Percentiles rank a stretch among this genome's conserved stretches.
Evolutionary conservation across 2,329 filamentous ascomycete species (phyloP).

Genomic region (Aspergillus sclerotialis): DNA sequence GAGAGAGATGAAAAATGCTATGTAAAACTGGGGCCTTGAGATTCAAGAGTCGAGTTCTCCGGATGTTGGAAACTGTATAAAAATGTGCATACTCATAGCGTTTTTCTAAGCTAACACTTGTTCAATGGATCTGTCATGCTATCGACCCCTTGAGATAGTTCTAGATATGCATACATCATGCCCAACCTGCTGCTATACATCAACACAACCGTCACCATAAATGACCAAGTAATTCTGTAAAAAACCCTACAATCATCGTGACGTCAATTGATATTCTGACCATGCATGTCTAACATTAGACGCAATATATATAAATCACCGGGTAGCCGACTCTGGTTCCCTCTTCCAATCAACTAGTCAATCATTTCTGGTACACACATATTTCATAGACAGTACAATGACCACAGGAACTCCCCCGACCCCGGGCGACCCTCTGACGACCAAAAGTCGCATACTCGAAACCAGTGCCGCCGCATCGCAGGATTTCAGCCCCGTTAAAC

Average conservation of each 20-base stretch:
- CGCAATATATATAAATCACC: background rate
- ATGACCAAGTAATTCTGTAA: background rate
- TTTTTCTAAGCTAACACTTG: too few species aligned
- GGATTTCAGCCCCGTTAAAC: conserved; percentile 61
- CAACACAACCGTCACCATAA: background rate
- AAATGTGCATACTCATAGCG: background rate
- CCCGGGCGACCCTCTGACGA: conserved; percentile 25
- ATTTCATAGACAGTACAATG: too few species aligned
- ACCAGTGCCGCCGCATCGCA: conserved; percentile 30
- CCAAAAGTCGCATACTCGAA: conserved; percentile 32
- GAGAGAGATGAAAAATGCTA: conserved; percentile 72
- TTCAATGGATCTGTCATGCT: too few species aligned
- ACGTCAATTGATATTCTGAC: conserved; percentile 19
- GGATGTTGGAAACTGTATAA: background rate
- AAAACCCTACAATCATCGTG: conserved; percentile 16
- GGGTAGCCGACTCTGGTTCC: too few species aligned
- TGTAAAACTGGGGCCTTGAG: conserved; percentile 21
- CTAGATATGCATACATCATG: too few species aligned
- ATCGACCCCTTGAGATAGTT: too few species aligned
- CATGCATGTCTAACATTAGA: too few species aligned
- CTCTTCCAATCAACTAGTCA: background rate
- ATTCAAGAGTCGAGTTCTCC: too few species aligned
- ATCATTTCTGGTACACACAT: too few species aligned
- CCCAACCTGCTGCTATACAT: too few species aligned
- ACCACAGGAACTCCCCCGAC: conserved; percentile 7